Evolutionary conservation across 1,284 basidiomycete genomes (phyloP), one percentile per base, ranked within the genome.

Genomic region (Ustilago cynodontis): DNA sequence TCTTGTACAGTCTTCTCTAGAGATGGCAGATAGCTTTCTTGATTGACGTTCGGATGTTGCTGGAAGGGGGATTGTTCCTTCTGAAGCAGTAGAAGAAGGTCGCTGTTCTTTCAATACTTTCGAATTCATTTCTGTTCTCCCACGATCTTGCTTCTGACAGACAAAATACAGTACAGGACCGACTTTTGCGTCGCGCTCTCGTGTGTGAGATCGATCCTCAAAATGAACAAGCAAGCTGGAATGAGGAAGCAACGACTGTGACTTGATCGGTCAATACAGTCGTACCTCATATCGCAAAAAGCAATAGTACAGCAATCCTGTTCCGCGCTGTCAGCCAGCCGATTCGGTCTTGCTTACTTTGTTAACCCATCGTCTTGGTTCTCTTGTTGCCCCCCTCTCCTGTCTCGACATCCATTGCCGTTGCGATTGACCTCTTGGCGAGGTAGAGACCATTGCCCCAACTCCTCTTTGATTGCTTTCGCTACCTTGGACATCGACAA

Each of bases 1-100:
- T 51, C 51, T 59, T 57, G 70, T 72, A 54, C 26, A 67, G 20
- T 43, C 56, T 59, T 67, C 37, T 56, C 26, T 26, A 47, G 8
- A n/a, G 20, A 37, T 52, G 49, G 57, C 60, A 67, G 70, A 72
- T 18, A n/a, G 13, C 57, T 35, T 39, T 16, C 37, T 45, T 22
- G 11, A 31, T 53, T 57, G 26, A 31, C 18, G 41, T 29, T n/a
- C 31, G 28, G 20, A 6, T 13, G n/a, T 47, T 35, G 54, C 7
- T 20, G 3, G 9, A 26, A 28, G 53, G 14, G 22, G 9, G 35
- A 10, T 43, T 20, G 16, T 49, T 50, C 22, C 35, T 29, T 20
- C 26, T 60, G 2, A 28, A 20, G 14, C 28, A 26, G 18, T 11
- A 14, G 28, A 7, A 14, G 11, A 24, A 29, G 33, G 9, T 31